Evolutionary conservation across 75 land plant genomes (phyloP).

Genomic region (Cunninghamia lanceolata): DNA sequence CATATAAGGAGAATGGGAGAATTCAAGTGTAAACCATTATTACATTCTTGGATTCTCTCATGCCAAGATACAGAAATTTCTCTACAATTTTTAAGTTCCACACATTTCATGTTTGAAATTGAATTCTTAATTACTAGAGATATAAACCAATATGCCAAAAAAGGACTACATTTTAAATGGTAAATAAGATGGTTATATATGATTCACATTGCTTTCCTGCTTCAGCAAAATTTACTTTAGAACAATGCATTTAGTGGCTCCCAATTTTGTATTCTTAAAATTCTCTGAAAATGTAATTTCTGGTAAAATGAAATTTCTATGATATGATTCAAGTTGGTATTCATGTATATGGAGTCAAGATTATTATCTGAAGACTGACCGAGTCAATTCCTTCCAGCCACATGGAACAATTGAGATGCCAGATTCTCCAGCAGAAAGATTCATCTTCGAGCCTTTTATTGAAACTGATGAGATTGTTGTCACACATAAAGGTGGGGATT

Average conservation of each 20-base stretch:
- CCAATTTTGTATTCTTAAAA: background rate
- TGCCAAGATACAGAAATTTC: background rate
- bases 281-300: background rate
- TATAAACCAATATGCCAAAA: background rate
- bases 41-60: background rate
- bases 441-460: slow-evolving; percentile 83
- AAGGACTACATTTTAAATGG: background rate
- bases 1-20: background rate
- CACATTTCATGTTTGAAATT: background rate
- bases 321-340: background rate
- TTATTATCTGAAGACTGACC: background rate
- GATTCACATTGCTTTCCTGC: background rate
- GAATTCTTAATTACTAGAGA: background rate
- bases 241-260: background rate
- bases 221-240: background rate
- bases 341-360: background rate
- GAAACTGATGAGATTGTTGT: slow-evolving; percentile 79
- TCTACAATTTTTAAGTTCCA: background rate
- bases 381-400: slow-evolving; percentile 30
- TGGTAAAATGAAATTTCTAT: background rate
- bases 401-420: slow-evolving; percentile 90
- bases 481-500: slow-evolving; percentile 31
- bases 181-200: background rate
- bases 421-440: slow-evolving; percentile 52
- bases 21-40: background rate